A percentile compares a stretch with the other conserved stretches of the same genome.
Evolutionary conservation across 2,329 filamentous ascomycete species (phyloP).

Genomic region (Colletotrichum siamense): DNA sequence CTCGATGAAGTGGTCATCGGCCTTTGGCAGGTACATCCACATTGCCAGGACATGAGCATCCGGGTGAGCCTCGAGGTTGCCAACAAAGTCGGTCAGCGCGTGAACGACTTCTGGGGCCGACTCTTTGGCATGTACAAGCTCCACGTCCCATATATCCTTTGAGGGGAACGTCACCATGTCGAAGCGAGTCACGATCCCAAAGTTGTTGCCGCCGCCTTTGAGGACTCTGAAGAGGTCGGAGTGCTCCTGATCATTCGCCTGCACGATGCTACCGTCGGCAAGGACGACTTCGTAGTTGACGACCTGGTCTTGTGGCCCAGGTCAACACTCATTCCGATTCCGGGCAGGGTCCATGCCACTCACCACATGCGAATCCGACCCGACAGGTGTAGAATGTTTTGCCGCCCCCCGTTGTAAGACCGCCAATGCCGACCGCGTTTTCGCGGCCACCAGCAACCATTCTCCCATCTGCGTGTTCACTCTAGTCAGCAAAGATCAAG

Average conservation of each 20-base stretch:
- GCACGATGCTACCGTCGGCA: slow-evolving; percentile 43
- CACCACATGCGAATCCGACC: slow-evolving; percentile 26
- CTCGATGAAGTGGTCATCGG: not conserved
- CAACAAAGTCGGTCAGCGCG: not conserved
- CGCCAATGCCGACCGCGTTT: slow-evolving; percentile 31
- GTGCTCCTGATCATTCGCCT: slow-evolving; percentile 36
- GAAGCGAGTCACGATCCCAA: slow-evolving; percentile 40
- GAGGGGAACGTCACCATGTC: slow-evolving; percentile 19
- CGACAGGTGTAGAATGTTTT: slow-evolving; percentile 22
- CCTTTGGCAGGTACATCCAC: not conserved
- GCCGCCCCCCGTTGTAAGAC: slow-evolving; percentile 31
- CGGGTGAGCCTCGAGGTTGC: not conserved
- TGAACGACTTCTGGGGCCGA: not conserved
- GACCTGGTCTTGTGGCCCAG: not conserved
- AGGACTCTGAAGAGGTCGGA: slow-evolving; percentile 48
- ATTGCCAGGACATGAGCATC: not conserved
- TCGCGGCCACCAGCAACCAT: not conserved
- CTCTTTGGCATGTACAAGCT: not conserved
- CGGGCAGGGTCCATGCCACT: not conserved
- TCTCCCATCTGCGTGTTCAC: not conserved
- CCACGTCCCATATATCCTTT: not conserved
- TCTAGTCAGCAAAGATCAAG: not conserved
- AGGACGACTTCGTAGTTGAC: slow-evolving; percentile 32
- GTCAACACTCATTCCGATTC: not conserved
- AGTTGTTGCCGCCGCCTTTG: slow-evolving; percentile 53